Conservation (phyloP, 331 rosid genomes). For the Ulmus americana region DNA sequence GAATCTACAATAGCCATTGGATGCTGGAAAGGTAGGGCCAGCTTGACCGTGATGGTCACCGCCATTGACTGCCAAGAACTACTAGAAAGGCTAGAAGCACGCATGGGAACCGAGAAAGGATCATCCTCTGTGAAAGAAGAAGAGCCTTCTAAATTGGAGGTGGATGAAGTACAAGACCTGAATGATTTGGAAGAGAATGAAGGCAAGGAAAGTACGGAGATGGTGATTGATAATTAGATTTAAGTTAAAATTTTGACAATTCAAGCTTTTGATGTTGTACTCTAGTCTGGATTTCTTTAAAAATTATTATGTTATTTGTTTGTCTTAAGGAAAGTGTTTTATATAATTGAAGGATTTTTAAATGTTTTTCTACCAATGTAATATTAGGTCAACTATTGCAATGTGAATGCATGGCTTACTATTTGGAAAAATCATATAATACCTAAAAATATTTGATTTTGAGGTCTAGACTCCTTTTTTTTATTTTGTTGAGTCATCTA, state of each 20-base stretch:
- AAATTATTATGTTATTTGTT: too few relatives aligned
- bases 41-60: slow-evolving; percentile 75
- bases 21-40: slow-evolving; percentile 87
- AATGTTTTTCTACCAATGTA: too few relatives aligned
- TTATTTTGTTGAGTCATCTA: too few relatives aligned
- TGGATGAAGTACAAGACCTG: slow-evolving; percentile 27
- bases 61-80: slow-evolving; percentile 88
- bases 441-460: too few relatives aligned
- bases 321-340: background rate
- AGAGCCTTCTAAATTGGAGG: slow-evolving; percentile 21
- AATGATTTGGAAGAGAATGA: slow-evolving; percentile 19
- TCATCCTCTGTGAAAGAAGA: slow-evolving; percentile 22
- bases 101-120: slow-evolving; percentile 39
- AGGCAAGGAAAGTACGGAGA: slow-evolving; percentile 16
- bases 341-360: too few relatives aligned
- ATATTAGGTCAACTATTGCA: too few relatives aligned
- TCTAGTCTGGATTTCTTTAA: background rate
- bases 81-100: slow-evolving; percentile 64
- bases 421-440: too few relatives aligned
- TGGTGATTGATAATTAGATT: slow-evolving; percentile 9
- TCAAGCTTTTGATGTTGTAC: slow-evolving; percentile 4
- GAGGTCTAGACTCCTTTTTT: too few relatives aligned
- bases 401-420: too few relatives aligned
- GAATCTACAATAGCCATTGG: slow-evolving; percentile 87
- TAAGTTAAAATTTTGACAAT: background rate